Evolutionary conservation across 805 yeast species (phyloP), one percentile per base, ranked within the genome.

Genomic region (Saturnispora ahearnii): DNA sequence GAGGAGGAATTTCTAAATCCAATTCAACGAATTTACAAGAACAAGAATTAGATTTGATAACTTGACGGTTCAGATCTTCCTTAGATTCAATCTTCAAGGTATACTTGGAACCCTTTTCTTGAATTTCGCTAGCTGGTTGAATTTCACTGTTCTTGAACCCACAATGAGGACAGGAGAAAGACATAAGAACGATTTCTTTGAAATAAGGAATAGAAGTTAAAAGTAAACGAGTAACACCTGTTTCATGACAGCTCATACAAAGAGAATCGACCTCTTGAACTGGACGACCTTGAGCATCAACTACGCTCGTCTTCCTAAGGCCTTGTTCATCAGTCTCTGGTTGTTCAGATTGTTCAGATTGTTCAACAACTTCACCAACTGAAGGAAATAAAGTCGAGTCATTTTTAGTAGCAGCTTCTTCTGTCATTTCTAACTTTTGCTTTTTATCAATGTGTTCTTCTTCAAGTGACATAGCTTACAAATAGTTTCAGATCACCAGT

Each of bases 81-180:
- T 75, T 73, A 13, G 62, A 60, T 63, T 86, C 95, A 43, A 91
- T 67, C 62, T 81, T 80, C 54, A 90, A 69, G 28, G 76, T 70
- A 65, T 85, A 87, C 59, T 80, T 78, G 22, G 84, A 67, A 32
- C 99, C 99, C 67, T 86, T 87, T 59, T 84, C 91, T 59, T 91
- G 95, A 55, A 93, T 88, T 50, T 79, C 79, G 5, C 93, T 82
- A 5, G 99, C 99, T n/a, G 97, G 85, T 72, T 93, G 99, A 57
- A 93, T 78, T 69, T 93, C 99, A 37, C 87, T 79, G 73, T 88
- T 91, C 64, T 83, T 86, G 63, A 87, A 80, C 0, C 87, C 87
- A 72, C 99, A 93, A 67, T 90, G 97, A 28, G 93, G 91, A 68
- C 99, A 93, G 57, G 82, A 87, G 66, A 93, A 93, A 1, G 97